A percentile compares a stretch with the other conserved stretches of the same genome.
phyloP scores from a whole-genome alignment of 73 alveolate species.

The Paramecium tetraurelia region DNA sequence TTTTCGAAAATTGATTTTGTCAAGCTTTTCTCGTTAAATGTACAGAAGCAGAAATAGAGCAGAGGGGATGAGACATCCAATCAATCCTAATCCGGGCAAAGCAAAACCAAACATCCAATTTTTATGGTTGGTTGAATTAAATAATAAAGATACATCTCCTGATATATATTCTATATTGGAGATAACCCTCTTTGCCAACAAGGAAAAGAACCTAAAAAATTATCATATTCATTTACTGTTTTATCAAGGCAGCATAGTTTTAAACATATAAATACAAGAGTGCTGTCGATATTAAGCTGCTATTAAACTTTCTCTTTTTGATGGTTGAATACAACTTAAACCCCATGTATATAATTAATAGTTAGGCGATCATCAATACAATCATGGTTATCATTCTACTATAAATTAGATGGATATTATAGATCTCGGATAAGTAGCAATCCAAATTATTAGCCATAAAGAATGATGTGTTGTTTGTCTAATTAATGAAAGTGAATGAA shows the following conservation, averaged over 20 bases:
- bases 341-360: not conserved
- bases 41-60: not conserved
- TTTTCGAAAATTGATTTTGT: not conserved
- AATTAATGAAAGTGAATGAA: not conserved
- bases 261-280: not conserved
- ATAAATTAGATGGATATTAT: not conserved
- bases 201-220: not conserved
- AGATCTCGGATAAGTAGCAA: not conserved
- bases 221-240: not conserved
- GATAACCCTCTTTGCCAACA: not conserved
- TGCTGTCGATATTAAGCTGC: not conserved
- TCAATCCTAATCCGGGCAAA: not conserved
- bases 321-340: not conserved
- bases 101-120: not conserved
- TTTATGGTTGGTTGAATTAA: not conserved
- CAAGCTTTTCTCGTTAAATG: not conserved
- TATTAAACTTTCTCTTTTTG: not conserved
- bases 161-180: not conserved
- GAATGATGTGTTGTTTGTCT: not conserved
- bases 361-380: not conserved
- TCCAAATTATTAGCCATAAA: not conserved
- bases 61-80: not conserved
- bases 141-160: not conserved
- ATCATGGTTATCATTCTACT: not conserved
- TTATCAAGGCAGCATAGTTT: not conserved